These are phyloP conservation scores for Penicillium cosmopolitanum DNA, from an alignment of 495 filamentous ascomycete genomes.

Conservation along the genomic window DNA sequence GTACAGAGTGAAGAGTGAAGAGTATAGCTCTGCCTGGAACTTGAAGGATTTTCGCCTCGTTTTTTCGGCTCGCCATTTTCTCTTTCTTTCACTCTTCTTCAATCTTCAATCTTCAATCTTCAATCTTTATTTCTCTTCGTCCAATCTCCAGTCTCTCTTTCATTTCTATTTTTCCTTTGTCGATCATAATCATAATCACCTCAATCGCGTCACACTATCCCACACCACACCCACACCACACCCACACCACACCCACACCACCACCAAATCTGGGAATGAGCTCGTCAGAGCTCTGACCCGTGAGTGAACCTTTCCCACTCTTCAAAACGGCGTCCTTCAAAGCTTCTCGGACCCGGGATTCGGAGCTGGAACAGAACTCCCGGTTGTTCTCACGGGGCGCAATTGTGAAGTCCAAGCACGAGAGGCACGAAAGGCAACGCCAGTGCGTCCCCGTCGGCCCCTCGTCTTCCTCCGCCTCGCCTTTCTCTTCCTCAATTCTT, in stretches of 20 bases:
- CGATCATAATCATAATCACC: neutral
- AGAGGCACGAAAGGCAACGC: conserved; percentile 26
- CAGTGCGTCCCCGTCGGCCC: conserved; percentile 33
- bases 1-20: no score
- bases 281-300: neutral
- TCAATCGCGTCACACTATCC: neutral
- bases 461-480: conserved; percentile 16
- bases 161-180: neutral
- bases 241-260: no score
- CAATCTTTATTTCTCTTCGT: neutral
- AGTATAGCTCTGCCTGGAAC: neutral
- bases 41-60: conserved; percentile 12
- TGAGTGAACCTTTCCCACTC: neutral
- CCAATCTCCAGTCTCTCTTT: neutral
- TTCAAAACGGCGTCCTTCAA: conserved; percentile 45
- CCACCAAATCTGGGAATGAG: no score
- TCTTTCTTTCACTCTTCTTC: neutral
- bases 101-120: neutral
- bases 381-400: conserved; percentile 1
- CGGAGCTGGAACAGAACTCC: conserved; percentile 26
- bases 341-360: conserved; percentile 27
- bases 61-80: conserved; percentile 18
- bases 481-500: conserved; percentile 29
- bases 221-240: no score
- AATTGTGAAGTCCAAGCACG: neutral